A percentile compares a stretch with the other conserved stretches of the same genome.
Evolutionary conservation across 345 rosid genomes (phyloP).

Genomic region (Geranium rotundifolium): DNA sequence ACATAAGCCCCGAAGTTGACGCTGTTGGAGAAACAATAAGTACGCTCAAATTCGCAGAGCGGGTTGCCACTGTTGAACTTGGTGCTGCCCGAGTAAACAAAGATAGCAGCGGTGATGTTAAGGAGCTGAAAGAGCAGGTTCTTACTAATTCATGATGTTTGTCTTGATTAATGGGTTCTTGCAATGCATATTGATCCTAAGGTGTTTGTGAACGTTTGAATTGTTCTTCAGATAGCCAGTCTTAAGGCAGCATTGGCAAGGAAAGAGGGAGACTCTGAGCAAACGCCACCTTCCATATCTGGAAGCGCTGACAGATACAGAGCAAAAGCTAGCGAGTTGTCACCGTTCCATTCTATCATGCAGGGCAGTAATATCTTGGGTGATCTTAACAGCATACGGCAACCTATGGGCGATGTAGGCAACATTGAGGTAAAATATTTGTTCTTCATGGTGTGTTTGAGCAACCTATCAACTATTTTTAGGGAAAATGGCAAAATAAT

Average conservation of each 20-base stretch:
- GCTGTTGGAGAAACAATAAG: slow-evolving; percentile 87
- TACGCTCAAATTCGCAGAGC: slow-evolving; percentile 91
- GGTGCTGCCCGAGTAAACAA: slow-evolving; percentile 91
- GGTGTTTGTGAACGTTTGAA: background rate
- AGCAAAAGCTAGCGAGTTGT: slow-evolving; percentile 38
- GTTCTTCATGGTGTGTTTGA: too few species aligned
- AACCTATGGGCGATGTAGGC: slow-evolving; percentile 59
- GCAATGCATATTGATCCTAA: too few species aligned
- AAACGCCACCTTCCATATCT: slow-evolving; percentile 27
- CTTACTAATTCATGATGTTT: too few species aligned
- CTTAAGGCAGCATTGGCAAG: slow-evolving; percentile 74
- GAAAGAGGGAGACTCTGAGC: slow-evolving; percentile 54
- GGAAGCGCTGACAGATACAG: slow-evolving; percentile 41
- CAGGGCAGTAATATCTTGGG: slow-evolving; percentile 20
- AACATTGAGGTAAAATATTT: slow-evolving; percentile 50
- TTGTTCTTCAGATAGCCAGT: slow-evolving; percentile 47
- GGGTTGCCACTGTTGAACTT: slow-evolving; percentile 90
- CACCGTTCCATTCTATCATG: slow-evolving; percentile 30
- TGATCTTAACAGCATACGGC: slow-evolving; percentile 30
- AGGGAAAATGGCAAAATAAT: too few species aligned
- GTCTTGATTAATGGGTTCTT: too few species aligned
- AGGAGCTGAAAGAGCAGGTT: slow-evolving; percentile 90
- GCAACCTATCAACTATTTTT: too few species aligned
- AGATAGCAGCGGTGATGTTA: slow-evolving; percentile 53
- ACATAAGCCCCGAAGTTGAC: slow-evolving; percentile 84